A percentile compares a stretch with the other conserved stretches of the same genome.
These are phyloP conservation scores for Solanum etuberosum DNA, from an alignment of 257 asterid genomes.

Conservation along the genomic window DNA sequence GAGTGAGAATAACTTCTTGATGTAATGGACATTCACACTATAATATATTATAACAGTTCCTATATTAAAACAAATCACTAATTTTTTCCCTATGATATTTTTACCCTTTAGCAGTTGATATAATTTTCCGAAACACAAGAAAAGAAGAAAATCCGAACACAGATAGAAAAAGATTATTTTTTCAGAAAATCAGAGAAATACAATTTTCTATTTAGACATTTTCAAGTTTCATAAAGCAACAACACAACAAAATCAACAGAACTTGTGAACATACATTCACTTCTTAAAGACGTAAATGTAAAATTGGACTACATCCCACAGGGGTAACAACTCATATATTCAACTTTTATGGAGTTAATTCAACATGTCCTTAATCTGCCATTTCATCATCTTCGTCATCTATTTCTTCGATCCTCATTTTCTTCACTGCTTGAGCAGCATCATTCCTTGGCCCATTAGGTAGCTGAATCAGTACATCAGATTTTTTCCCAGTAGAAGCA, in stretches of 20 bases:
- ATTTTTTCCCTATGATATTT: background rate
- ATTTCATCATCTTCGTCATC: slow-evolving; percentile 57
- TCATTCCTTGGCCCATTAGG: slow-evolving; percentile 28
- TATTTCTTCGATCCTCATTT: slow-evolving; percentile 66
- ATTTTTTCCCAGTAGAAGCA: slow-evolving; percentile 56
- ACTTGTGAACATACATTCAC: background rate
- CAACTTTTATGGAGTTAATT: background rate
- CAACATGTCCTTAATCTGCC: slow-evolving; percentile 18
- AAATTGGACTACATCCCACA: background rate
- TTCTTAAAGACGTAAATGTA: background rate
- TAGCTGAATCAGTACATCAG: slow-evolving; percentile 65
- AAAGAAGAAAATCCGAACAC: background rate
- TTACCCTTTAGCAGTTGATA: background rate
- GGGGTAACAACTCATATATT: background rate
- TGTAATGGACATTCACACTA: too few relatives aligned
- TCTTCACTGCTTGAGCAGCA: slow-evolving; percentile 73
- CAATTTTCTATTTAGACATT: background rate
- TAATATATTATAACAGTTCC: too few relatives aligned
- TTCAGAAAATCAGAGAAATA: background rate
- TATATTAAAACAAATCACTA: too few relatives aligned
- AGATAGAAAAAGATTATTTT: background rate
- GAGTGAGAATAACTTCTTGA: too few relatives aligned
- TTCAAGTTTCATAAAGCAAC: background rate
- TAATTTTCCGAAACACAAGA: background rate
- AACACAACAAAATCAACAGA: background rate